These are phyloP conservation scores for Ochetophila trinervis DNA, from an alignment of 306 rosid species.

Conservation along the genomic window DNA sequence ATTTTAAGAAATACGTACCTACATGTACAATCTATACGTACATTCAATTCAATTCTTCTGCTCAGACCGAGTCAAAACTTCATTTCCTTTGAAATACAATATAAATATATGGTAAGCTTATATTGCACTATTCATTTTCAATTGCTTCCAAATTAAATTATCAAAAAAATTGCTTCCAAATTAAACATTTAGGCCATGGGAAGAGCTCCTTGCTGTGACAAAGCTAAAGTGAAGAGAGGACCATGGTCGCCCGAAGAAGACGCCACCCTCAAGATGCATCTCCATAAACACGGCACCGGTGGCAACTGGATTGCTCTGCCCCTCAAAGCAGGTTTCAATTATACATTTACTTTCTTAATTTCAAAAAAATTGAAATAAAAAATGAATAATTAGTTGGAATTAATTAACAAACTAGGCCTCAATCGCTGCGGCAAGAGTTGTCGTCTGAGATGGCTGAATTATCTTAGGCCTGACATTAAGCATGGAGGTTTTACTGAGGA, in stretches of 20 bases:
- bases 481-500: constrained; percentile 44
- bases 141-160: not conserved
- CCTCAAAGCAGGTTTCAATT: constrained; percentile 55
- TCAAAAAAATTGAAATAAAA: not conserved
- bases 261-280: constrained; percentile 46
- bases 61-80: too few species aligned
- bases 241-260: constrained; percentile 91
- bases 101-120: too few species aligned
- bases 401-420: constrained; percentile 21
- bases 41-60: too few species aligned
- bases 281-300: constrained; percentile 44
- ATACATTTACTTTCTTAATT: not conserved
- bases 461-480: constrained; percentile 46
- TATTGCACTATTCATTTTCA: not conserved
- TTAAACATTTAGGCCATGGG: constrained; percentile 42
- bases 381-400: not conserved
- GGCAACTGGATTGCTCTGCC: constrained; percentile 66
- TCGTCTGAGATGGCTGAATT: constrained; percentile 53
- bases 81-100: too few species aligned
- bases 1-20: too few species aligned
- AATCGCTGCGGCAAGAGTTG: constrained; percentile 56
- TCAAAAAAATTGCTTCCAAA: not conserved
- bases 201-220: constrained; percentile 83
- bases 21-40: too few species aligned
- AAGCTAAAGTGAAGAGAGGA: constrained; percentile 68